phyloP scores from a whole-genome alignment of 2,329 filamentous ascomycete species.

The Cordyceps farinosa region DNA sequence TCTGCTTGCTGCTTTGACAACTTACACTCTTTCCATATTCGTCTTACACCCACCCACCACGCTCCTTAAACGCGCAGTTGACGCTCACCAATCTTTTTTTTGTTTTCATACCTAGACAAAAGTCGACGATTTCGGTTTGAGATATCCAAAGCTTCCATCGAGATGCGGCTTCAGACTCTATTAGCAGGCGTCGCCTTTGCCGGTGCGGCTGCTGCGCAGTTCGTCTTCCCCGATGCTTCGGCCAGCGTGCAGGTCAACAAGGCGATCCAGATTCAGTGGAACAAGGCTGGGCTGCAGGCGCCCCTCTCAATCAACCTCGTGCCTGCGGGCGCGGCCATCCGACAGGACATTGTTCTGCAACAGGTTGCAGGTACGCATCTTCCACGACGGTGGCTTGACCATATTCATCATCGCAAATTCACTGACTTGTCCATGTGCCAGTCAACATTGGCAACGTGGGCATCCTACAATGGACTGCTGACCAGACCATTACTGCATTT shows the following conservation, averaged over 20 bases:
- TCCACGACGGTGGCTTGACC: no score
- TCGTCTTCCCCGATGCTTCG: conserved; percentile 19
- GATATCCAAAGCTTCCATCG: not conserved
- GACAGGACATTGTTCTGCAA: conserved; percentile 22
- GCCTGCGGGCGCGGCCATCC: conserved; percentile 19
- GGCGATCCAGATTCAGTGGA: conserved; percentile 23
- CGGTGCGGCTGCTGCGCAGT: conserved; percentile 18
- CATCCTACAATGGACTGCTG: conserved; percentile 23
- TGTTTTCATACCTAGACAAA: not conserved
- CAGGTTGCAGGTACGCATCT: conserved; percentile 22
- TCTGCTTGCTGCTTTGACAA: not conserved
- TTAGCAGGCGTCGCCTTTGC: conserved; percentile 3
- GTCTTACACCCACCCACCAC: not conserved
- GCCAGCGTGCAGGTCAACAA: conserved; percentile 18
- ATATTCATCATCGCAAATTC: no score
- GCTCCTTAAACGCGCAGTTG: not conserved
- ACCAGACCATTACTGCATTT: conserved; percentile 22
- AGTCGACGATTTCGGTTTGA: not conserved
- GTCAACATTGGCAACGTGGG: conserved; percentile 24
- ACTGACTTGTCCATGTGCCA: not conserved
- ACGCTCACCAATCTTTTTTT: not conserved
- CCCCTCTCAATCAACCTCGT: conserved; percentile 25
- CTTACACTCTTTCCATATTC: not conserved
- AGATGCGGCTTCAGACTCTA: not conserved
- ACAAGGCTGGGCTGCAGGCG: conserved; percentile 22